Base-by-base conservation (phyloP, 352 stramenopile species). In the Phytophthora chlamydospora region DNA sequence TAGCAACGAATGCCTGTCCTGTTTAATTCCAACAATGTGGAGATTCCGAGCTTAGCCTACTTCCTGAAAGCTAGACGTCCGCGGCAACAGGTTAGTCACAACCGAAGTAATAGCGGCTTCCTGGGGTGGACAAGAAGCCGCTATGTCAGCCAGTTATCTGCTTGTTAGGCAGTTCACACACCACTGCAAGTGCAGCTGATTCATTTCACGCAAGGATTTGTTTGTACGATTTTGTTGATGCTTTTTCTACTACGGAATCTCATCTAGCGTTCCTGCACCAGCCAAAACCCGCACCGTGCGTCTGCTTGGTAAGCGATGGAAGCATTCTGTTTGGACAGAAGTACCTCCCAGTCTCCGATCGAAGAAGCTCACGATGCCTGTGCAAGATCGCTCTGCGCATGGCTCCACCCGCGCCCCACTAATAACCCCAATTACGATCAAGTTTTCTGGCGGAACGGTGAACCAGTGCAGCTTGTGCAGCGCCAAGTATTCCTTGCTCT, bases 381-480 rank as follows among this genome's bases (percentile, higher is more conserved):
- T 62, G 19, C 43, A 61, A 14, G 44, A 13, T 17, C 29, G 35
- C 27, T 75, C 56, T 10, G 12, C 16, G 29, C 61, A 71, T 0
- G 27, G 55, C 11, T 68, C 66, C 0, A 67, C 66, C n/a, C 44
- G 19, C 16, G 21, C 21, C 1, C 60, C 60, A 6, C 17, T 41
- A 2, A 70, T 38, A 0, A 13, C 32, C n/a, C 61, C 56, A 43
- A 75, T 56, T 11, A 62, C 40, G 24, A 68, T 24, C 16, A 75
- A n/a, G 9, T 66, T 62, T 8, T 68, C 16, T 21, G 24, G 48
- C 3, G 61, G 61, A 10, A 62, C 49, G 6, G 3, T 41, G 2
- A 59, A 4, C 55, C 61, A 68, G 39, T 68, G 38, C 10, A 75
- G n/a, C 16, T 61, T 53, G 2, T 51, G 44, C 13, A 75, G 8